These are phyloP conservation scores for Pyrus betulifolia DNA, from an alignment of 306 rosid species.

Conservation along the genomic window DNA sequence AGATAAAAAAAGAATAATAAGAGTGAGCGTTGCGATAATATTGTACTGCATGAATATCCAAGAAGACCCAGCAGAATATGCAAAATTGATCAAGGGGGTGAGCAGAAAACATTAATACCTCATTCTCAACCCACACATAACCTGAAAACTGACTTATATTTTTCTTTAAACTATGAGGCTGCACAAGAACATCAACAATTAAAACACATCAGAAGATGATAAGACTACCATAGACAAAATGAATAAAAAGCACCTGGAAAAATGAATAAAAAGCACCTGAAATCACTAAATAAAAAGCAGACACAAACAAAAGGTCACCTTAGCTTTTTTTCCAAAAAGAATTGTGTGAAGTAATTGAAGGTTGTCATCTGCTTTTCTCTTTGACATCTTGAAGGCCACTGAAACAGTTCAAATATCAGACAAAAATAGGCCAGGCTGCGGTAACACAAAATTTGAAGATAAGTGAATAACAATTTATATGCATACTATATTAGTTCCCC, in stretches of 20 bases:
- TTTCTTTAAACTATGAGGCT: constrained; percentile 63
- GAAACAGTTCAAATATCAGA: constrained; percentile 41
- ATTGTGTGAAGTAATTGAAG: constrained; percentile 73
- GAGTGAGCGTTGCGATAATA: background rate
- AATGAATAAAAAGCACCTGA: background rate
- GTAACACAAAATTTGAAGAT: constrained; percentile 15
- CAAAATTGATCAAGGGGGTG: background rate
- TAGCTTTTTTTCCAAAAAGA: constrained; percentile 80
- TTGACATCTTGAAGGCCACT: constrained; percentile 92
- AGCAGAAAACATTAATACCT: constrained; percentile 34
- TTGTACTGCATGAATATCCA: background rate
- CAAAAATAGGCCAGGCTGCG: constrained; percentile 13
- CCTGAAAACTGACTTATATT: constrained; percentile 82
- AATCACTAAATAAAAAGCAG: background rate
- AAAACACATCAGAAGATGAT: background rate
- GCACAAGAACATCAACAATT: constrained; percentile 19
- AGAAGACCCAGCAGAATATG: background rate
- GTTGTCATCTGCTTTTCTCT: constrained; percentile 89
- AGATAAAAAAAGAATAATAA: background rate
- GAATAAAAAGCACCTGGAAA: background rate
- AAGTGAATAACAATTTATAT: background rate
- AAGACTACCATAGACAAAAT: background rate
- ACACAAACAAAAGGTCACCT: constrained; percentile 35
- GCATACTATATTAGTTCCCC: background rate
- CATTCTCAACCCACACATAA: constrained; percentile 77